Conservation (phyloP, 2,329 filamentous ascomycete species). For the Emmonsiellopsis sp. region DNA sequence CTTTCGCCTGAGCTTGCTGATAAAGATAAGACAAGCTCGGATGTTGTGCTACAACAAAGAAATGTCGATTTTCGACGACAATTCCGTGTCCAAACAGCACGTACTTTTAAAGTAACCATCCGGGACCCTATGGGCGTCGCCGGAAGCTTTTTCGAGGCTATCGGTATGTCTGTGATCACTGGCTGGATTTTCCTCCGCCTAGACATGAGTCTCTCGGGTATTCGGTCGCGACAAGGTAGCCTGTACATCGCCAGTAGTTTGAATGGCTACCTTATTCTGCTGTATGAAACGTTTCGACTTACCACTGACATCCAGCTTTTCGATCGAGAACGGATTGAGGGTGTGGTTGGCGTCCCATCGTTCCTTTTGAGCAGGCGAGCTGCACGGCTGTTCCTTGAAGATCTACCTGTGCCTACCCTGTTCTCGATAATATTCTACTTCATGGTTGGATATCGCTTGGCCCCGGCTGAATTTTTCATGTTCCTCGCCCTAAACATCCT, state of each 20-base stretch:
- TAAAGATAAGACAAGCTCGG: neutral
- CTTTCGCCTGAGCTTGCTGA: neutral
- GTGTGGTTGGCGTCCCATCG: conserved; percentile 58
- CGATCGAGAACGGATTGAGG: conserved; percentile 65
- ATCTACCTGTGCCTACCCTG: conserved; percentile 61
- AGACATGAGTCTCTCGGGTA: conserved; percentile 57
- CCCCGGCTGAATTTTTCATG: conserved; percentile 56
- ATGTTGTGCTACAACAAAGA: conserved; percentile 18
- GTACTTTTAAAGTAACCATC: conserved; percentile 62
- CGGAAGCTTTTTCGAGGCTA: conserved; percentile 59
- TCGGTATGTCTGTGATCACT: conserved; percentile 60
- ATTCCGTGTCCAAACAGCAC: conserved; percentile 54
- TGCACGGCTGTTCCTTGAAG: conserved; percentile 60
- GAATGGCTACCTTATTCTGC: conserved; percentile 65
- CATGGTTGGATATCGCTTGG: conserved; percentile 62
- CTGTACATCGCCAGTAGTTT: conserved; percentile 62
- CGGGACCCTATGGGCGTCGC: conserved; percentile 69
- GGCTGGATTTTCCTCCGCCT: conserved; percentile 65
- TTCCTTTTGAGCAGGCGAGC: conserved; percentile 62
- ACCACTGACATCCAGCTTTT: conserved; percentile 67
- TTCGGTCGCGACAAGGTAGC: conserved; percentile 62
- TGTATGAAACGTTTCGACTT: conserved; percentile 67
- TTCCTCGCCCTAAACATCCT: conserved; percentile 61
- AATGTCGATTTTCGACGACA: conserved; percentile 54
- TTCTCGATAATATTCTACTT: conserved; percentile 68